Evolutionary conservation across 805 yeast species (phyloP), one percentile per base, ranked within the genome.

Genomic region (Candida awuae): DNA sequence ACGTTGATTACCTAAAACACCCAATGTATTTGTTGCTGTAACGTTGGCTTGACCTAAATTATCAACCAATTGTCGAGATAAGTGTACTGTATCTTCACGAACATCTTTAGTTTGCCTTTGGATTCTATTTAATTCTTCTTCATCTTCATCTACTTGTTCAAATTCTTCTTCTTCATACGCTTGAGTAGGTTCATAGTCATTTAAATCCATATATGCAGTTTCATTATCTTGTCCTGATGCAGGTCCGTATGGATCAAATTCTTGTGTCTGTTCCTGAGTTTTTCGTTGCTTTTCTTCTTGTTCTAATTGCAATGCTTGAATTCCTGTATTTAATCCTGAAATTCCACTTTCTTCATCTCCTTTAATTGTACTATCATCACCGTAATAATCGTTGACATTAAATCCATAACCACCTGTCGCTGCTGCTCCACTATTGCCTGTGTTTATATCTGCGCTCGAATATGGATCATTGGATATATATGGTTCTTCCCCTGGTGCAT

Each of bases 1-100:
- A 41, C 92, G 78, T 60, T 92, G 97, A n/a, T 88, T 75, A 19
- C 98, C 98, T 35, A 92, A 70, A 76, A 85, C 76, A 21, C 96
- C 97, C 46, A 90, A 62, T 0, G 97, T 82, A 56, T 90, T 88
- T 46, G 79, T 67, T 27, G 86, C 90, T 6, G 80, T 68, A 44
- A 72, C 73, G 53, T 80, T 86, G 1, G 88, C 87, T 41, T 80
- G 80, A 42, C 74, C 71, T 3, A 85, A 81, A 66, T 77, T 69
- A 38, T 71, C 71, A 23, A 92, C 62, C 1, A 94, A 87, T 52
- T 86, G 86, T 54, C 94, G 73, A 0, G 97, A 83, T 29, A 88
- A 77, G 13, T 84, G 80, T 9, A 87, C 77, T 2, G 95, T 80
- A 51, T 86, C 92, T 52, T 84, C 90, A 43, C 63, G 50, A 26